Evolutionary conservation across 768 basidiomycete genomes (phyloP).

Genomic region (Lactarius evosmus): DNA sequence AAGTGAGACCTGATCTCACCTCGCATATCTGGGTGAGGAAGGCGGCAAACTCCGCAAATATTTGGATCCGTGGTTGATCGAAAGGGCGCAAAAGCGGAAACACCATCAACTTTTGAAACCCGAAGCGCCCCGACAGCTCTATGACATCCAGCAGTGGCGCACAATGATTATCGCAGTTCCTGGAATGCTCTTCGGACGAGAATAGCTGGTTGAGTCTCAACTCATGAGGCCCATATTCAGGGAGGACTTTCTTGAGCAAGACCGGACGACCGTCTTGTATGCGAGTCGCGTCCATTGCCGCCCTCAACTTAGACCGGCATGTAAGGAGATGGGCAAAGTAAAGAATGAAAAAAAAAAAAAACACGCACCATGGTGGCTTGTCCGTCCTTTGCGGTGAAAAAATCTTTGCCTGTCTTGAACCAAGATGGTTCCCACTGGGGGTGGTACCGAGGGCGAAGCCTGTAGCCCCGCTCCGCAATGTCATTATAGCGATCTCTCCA

Average conservation of each 20-base stretch:
- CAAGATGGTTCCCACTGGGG: slow-evolving; percentile 21
- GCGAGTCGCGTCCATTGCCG: slow-evolving; percentile 19
- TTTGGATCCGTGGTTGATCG: slow-evolving; percentile 35
- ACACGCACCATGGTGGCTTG: slow-evolving; percentile 18
- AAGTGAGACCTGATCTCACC: slow-evolving; percentile 24
- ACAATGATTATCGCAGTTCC: slow-evolving; percentile 33
- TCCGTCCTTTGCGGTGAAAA: slow-evolving; percentile 16
- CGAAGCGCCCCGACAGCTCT: slow-evolving; percentile 8
- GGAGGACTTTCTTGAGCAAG: slow-evolving; percentile 19
- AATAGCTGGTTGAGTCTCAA: slow-evolving; percentile 13
- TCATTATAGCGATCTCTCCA: slow-evolving; percentile 14
- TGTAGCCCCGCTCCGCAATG: slow-evolving; percentile 7
- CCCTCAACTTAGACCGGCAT: slow-evolving; percentile 9
- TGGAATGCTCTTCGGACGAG: slow-evolving; percentile 24
- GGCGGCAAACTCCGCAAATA: slow-evolving; percentile 38
- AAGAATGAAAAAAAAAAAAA: not conserved
- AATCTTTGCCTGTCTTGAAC: slow-evolving; percentile 11
- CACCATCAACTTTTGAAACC: slow-evolving; percentile 32
- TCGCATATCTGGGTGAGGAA: slow-evolving; percentile 38
- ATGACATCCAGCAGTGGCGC: slow-evolving; percentile 31
- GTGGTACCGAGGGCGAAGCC: slow-evolving; percentile 21
- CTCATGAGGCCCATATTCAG: slow-evolving; percentile 13
- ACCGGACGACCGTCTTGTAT: slow-evolving; percentile 13
- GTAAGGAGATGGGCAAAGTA: not conserved
- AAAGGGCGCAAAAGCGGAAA: slow-evolving; percentile 35